Evolutionary conservation across 2,329 filamentous ascomycete species (phyloP).

Genomic region (Aspergillaceae sp.): DNA sequence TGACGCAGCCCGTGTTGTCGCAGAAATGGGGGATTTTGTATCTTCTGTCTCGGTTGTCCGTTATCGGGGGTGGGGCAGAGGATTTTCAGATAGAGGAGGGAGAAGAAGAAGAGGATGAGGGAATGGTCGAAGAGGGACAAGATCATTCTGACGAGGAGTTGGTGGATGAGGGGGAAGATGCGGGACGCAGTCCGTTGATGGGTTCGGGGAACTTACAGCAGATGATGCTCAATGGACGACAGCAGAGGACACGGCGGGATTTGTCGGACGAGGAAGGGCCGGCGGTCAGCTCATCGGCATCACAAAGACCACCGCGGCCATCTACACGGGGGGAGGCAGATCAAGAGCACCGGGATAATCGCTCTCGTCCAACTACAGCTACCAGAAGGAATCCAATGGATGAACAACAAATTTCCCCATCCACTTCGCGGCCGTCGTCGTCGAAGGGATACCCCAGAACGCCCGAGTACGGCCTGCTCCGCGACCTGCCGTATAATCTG

Average conservation of each 20-base stretch:
- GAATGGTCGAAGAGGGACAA: too few species aligned
- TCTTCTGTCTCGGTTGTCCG: slow-evolving; percentile 70
- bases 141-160: slow-evolving; percentile 12
- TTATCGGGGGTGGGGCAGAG: slow-evolving; percentile 42
- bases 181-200: slow-evolving; percentile 30
- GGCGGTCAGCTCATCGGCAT: slow-evolving; percentile 34
- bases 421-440: slow-evolving; percentile 6
- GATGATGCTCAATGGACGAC: slow-evolving; percentile 23
- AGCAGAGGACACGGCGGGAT: slow-evolving; percentile 15
- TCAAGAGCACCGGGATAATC: slow-evolving; percentile 8
- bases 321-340: slow-evolving; percentile 16
- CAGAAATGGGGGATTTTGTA: slow-evolving; percentile 97
- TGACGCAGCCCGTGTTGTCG: slow-evolving; percentile 83
- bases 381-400: slow-evolving; percentile 13
- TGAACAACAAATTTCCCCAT: slow-evolving; percentile 6
- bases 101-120: slow-evolving; percentile 44
- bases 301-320: slow-evolving; percentile 20
- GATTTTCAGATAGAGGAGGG: neutral
- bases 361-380: slow-evolving; percentile 12
- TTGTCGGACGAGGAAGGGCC: slow-evolving; percentile 29
- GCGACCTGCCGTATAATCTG: slow-evolving; percentile 83
- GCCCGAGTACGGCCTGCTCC: slow-evolving; percentile 57
- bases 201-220: slow-evolving; percentile 32
- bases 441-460: slow-evolving; percentile 44
- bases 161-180: slow-evolving; percentile 15